These are phyloP conservation scores for Aleurites moluccanus DNA, from an alignment of 441 rosid genomes.

Conservation along the genomic window DNA sequence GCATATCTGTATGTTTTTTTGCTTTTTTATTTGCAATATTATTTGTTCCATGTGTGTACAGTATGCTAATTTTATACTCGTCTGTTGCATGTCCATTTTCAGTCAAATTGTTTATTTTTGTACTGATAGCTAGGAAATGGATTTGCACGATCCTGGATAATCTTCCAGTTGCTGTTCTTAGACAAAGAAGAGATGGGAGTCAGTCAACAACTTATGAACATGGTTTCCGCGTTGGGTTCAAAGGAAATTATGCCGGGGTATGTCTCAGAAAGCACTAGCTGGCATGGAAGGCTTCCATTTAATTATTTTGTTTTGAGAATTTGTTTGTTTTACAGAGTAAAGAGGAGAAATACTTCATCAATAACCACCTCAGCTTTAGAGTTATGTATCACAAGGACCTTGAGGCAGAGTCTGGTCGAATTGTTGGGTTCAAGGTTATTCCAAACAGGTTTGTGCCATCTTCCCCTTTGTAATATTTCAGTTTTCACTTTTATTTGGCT, in stretches of 20 bases:
- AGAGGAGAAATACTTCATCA: constrained; percentile 90
- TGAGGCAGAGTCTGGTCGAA: constrained; percentile 76
- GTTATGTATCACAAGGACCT: constrained; percentile 86
- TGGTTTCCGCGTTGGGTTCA: constrained; percentile 92
- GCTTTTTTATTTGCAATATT: not conserved
- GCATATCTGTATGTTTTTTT: not conserved
- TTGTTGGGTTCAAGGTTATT: constrained; percentile 93
- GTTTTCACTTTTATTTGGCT: constrained; percentile 13
- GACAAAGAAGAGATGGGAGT: constrained; percentile 87
- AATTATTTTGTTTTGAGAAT: not conserved
- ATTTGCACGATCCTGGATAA: constrained; percentile 84
- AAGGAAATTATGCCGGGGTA: constrained; percentile 95
- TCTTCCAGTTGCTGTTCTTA: constrained; percentile 93
- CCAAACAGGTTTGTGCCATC: constrained; percentile 64
- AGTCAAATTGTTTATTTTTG: not conserved
- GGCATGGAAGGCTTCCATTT: constrained; percentile 1
- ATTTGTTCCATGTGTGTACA: not conserved
- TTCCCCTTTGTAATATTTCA: not conserved
- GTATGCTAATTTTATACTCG: not conserved
- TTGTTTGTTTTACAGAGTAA: constrained; percentile 63
- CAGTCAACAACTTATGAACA: constrained; percentile 82
- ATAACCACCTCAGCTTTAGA: constrained; percentile 91
- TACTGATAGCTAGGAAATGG: constrained; percentile 24
- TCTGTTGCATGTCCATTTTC: not conserved
- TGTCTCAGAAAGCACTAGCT: constrained; percentile 28